A percentile compares a stretch with the other conserved stretches of the same genome.
Conservation (phyloP, 2,329 filamentous ascomycete species). For the Phyllachora maydis region DNA sequence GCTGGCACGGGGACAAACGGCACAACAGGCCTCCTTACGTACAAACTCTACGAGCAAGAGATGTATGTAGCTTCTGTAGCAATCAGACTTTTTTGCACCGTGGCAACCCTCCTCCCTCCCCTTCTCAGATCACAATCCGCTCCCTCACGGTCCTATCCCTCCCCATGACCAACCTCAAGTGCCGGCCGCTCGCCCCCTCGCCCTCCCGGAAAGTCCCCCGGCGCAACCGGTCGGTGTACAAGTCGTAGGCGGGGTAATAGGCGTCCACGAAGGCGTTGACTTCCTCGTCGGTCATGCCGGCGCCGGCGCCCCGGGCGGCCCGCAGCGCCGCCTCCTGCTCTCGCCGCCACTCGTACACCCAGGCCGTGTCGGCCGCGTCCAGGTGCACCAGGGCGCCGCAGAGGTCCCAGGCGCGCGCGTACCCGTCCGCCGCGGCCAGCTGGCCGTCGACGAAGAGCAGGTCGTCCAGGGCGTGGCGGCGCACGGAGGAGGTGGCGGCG, state of each 20-base stretch:
- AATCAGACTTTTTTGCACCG: background rate
- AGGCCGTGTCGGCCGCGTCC: constrained; percentile 50
- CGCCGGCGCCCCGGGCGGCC: constrained; percentile 41
- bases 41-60: background rate
- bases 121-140: constrained; percentile 27
- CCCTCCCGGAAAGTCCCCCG: constrained; percentile 30
- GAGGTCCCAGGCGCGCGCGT: constrained; percentile 26
- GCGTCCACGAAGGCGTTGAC: constrained; percentile 53
- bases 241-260: constrained; percentile 53
- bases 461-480: constrained; percentile 24
- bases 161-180: constrained; percentile 41
- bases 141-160: constrained; percentile 38
- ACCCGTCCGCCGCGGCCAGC: constrained; percentile 22
- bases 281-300: constrained; percentile 72
- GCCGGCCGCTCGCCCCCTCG: constrained; percentile 13
- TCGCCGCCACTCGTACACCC: constrained; percentile 68
- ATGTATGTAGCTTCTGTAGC: background rate
- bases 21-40: too few relatives aligned
- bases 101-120: background rate
- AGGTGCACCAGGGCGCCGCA: constrained; percentile 36
- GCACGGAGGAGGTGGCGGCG: constrained; percentile 23
- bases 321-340: constrained; percentile 62
- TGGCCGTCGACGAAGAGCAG: constrained; percentile 27
- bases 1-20: too few relatives aligned
- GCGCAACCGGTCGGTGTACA: constrained; percentile 40